Evolutionary conservation across 768 basidiomycete species (phyloP).

Genomic region (Zangia roseola): DNA sequence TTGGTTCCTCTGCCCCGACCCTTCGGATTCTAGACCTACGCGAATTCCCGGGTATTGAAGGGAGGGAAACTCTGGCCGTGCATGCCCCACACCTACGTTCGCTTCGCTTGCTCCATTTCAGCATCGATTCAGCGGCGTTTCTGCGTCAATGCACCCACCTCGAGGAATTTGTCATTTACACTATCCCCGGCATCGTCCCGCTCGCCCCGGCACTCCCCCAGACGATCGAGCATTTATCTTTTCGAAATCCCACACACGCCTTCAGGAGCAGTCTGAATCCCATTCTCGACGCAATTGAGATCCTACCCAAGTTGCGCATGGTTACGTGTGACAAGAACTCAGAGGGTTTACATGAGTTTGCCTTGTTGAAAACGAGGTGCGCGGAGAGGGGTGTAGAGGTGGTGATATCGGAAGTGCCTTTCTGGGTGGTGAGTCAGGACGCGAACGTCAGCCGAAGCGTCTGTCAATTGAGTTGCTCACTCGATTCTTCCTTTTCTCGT

Average conservation of each 20-base stretch:
- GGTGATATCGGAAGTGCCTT: constrained; percentile 26
- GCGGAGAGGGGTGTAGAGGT: constrained; percentile 29
- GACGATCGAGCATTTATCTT: constrained; percentile 40
- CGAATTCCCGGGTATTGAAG: constrained; percentile 31
- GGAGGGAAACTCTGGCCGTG: constrained; percentile 24
- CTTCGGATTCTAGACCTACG: constrained; percentile 43
- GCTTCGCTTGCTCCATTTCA: constrained; percentile 40
- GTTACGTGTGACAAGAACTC: constrained; percentile 37
- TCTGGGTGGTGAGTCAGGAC: constrained; percentile 36
- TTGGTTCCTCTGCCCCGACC: constrained; percentile 32
- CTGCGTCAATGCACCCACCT: constrained; percentile 10
- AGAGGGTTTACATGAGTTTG: constrained; percentile 19
- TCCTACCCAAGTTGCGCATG: constrained; percentile 34
- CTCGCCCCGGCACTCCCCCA: constrained; percentile 34
- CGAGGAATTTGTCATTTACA: constrained; percentile 35
- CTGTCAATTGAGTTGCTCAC: not conserved
- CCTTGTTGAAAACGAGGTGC: constrained; percentile 28
- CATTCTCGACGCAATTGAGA: constrained; percentile 32
- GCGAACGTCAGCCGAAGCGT: not conserved
- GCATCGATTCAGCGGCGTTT: constrained; percentile 30
- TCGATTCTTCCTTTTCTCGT: not conserved
- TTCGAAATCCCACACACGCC: constrained; percentile 31
- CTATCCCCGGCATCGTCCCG: constrained; percentile 33
- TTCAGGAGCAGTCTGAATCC: constrained; percentile 24
- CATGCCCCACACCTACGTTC: constrained; percentile 41